Evolutionary conservation across 2,329 filamentous ascomycete genomes (phyloP), one percentile per base, ranked within the genome.

Genomic region (Sporothrix protearum): DNA sequence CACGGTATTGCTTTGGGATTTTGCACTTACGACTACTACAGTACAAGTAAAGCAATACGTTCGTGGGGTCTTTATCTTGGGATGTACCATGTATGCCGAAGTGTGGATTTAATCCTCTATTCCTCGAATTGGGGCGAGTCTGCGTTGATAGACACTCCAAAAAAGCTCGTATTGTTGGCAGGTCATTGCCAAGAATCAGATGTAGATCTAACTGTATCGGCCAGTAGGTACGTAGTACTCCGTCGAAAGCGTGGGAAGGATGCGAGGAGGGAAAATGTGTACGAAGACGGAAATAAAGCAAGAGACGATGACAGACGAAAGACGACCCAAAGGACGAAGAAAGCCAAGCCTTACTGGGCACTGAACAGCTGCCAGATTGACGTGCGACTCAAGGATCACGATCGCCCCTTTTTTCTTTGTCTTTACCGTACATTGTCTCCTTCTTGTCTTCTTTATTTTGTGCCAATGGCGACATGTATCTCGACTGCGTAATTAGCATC

Each of bases 151-250:
- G 49, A 22, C 49, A 7, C 19, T 22, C 59, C 16, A 14, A 19
- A 36, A 67, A 67, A 67, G 28, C 64, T 67, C 64, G 64, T 67
- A 67, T 67, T 67, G 64, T 25, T 36, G 19, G 36, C 7, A 67
- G 42, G 19, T 2, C 28, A 53, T 14, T 49, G 64, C 45, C 64
- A 67, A 67, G 64, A 67, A 67, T 9, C 64, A 51, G 64, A 36
- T 45, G 14, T 3, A 47, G 42, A n/a, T 3, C 10, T 22, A 22
- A 16, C 22, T 9, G 19, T 53, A 16, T 25, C 14, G 45, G 14
- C 42, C 3, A 67, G 25, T 30, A 67, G 19, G 19, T 5, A 30
- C n/a, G n/a, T n/a, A n/a, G n/a, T n/a, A n/a, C n/a, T n/a, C n/a
- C n/a, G n/a, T n/a, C n/a, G 30, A 36, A 22, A n/a, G 63, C n/a